Conservation (phyloP, 192 early-diverging fungal species). For the Geranomyces variabilis region DNA sequence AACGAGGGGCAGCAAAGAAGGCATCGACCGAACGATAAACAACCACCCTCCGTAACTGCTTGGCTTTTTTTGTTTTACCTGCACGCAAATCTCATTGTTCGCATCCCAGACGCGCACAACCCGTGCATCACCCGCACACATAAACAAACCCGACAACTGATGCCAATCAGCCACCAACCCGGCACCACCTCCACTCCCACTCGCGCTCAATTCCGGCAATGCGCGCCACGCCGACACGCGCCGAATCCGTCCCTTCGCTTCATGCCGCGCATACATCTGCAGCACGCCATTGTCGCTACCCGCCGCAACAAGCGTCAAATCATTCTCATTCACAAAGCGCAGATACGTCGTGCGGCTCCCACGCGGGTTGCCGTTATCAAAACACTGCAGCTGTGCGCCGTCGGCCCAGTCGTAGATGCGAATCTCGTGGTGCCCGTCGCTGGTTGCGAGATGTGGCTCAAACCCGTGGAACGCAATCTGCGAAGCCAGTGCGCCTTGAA, state of each 20-base stretch:
- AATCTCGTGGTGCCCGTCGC: constrained; percentile 55
- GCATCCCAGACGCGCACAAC: constrained; percentile 82
- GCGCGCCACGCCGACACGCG: constrained; percentile 78
- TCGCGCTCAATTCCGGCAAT: constrained; percentile 66
- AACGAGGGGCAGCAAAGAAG: constrained; percentile 6
- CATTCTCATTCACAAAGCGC: constrained; percentile 90
- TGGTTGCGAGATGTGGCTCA: constrained; percentile 81
- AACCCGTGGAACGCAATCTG: constrained; percentile 75
- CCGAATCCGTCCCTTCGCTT: constrained; percentile 57
- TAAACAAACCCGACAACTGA: constrained; percentile 66
- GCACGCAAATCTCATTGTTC: constrained; percentile 69
- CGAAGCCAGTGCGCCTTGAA: constrained; percentile 5
- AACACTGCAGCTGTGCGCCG: constrained; percentile 59
- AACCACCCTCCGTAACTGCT: constrained; percentile 45
- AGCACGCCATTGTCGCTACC: constrained; percentile 79
- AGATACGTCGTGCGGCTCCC: constrained; percentile 74
- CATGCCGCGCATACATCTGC: constrained; percentile 74
- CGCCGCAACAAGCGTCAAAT: constrained; percentile 78
- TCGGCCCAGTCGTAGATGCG: constrained; percentile 74
- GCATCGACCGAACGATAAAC: not conserved
- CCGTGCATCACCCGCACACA: constrained; percentile 69
- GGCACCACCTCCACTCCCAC: constrained; percentile 9
- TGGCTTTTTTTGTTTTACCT: too few relatives aligned
- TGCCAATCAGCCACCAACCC: constrained; percentile 81
- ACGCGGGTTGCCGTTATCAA: constrained; percentile 70